Evolutionary conservation across 106 monocot genomes (phyloP).

Genomic region (Triglochin maritima): DNA sequence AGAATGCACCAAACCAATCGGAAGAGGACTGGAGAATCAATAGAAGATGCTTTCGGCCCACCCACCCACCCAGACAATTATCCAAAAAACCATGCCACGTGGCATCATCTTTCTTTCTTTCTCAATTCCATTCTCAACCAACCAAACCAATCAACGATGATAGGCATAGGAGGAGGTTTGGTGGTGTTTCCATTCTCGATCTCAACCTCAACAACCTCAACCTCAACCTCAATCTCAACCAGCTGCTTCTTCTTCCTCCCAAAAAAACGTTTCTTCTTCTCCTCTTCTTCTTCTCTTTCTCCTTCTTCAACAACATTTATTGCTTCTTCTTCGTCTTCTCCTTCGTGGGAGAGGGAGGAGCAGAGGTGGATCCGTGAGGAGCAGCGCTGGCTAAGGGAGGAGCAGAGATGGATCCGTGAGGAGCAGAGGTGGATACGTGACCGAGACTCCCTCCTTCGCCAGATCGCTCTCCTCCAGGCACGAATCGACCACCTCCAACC

Average conservation of each 20-base stretch:
- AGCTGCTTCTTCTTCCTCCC: neutral
- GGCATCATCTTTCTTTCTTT: neutral
- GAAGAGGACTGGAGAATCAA: too few species aligned
- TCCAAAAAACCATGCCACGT: neutral
- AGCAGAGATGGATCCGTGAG: conserved; percentile 84
- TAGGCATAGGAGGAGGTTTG: neutral
- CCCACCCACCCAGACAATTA: too few species aligned
- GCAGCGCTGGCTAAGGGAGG: conserved; percentile 78
- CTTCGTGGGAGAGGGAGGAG: conserved; percentile 59
- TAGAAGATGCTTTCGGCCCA: too few species aligned
- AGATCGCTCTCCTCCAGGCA: conserved; percentile 43
- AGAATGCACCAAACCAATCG: too few species aligned
- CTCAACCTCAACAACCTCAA: neutral
- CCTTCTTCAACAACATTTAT: neutral
- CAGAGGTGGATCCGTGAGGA: conserved; percentile 82
- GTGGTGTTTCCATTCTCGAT: neutral
- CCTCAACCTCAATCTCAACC: neutral
- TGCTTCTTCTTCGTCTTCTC: conserved; percentile 13
- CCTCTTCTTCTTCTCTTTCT: neutral
- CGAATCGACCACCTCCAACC: conserved; percentile 14
- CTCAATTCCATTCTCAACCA: neutral
- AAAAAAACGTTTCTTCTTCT: too few species aligned
- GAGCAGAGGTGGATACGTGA: conserved; percentile 90
- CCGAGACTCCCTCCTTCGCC: conserved; percentile 49
- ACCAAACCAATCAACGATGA: neutral